phyloP scores from a whole-genome alignment of 208 protist species.

The Trypanosomatidae sp. region DNA sequence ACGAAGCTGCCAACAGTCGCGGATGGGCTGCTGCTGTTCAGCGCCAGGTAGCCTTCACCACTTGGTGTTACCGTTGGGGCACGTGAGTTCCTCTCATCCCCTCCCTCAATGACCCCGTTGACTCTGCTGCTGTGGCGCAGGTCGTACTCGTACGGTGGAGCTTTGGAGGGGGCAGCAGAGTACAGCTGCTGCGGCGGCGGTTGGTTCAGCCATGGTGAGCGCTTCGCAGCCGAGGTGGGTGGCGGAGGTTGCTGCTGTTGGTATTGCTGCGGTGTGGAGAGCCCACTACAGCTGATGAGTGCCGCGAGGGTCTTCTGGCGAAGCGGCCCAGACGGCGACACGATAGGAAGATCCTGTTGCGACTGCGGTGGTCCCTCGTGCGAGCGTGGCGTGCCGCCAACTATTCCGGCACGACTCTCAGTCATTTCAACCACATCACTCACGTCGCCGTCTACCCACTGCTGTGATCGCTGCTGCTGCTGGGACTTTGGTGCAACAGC shows the following conservation, averaged over 20 bases:
- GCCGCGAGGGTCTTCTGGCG: conserved; percentile 16
- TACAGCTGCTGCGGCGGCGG: conserved; percentile 2
- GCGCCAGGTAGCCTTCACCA: not conserved
- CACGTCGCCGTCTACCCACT: not conserved
- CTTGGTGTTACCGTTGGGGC: not conserved
- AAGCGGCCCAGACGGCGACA: conserved; percentile 1
- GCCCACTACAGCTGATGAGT: not conserved
- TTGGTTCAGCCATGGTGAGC: conserved; percentile 8
- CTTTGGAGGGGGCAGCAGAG: conserved; percentile 1
- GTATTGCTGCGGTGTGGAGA: not conserved
- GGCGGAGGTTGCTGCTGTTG: not conserved
- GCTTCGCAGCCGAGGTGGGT: conserved; percentile 1
- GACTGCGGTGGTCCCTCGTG: not conserved
- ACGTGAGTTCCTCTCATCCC: not conserved
- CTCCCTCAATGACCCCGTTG: not conserved
- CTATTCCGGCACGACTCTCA: not conserved
- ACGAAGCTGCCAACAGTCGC: conserved; percentile 47
- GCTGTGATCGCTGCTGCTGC: not conserved
- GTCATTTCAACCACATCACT: not conserved
- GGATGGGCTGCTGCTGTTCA: conserved; percentile 12
- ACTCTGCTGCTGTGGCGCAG: conserved; percentile 1
- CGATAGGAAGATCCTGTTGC: not conserved
- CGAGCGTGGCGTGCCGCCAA: not conserved
- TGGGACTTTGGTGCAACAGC: not conserved
- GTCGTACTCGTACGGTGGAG: conserved; percentile 20